Conservation (phyloP, 2,329 filamentous ascomycete species). For the Macroventuria anomochaeta region DNA sequence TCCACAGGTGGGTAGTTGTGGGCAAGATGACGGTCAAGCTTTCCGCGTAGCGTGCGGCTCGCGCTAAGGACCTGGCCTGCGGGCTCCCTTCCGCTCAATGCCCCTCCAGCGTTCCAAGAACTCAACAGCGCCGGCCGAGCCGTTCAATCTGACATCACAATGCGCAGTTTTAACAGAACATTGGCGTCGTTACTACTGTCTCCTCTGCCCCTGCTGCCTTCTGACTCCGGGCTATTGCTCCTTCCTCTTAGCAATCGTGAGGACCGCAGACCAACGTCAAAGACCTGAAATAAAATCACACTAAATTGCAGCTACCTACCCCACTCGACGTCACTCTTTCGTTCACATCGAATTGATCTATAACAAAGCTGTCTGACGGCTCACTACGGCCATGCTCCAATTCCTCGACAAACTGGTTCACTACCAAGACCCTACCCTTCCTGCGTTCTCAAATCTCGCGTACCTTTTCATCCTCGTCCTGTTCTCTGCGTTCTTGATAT, state of each 20-base stretch:
- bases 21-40: conserved; percentile 17
- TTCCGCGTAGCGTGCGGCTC: conserved; percentile 14
- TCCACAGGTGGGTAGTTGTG: conserved; percentile 13
- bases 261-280: not conserved
- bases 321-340: conserved; percentile 20
- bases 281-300: conserved; percentile 8
- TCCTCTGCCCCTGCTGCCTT: not conserved
- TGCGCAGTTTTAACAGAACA: not conserved
- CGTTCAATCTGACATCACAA: conserved; percentile 4
- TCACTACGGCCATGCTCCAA: conserved; percentile 28
- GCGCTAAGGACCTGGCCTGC: not conserved
- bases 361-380: conserved; percentile 2
- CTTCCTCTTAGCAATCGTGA: not conserved
- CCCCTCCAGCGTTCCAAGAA: conserved; percentile 2
- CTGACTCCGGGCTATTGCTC: not conserved
- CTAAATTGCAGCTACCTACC: conserved; percentile 10
- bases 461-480: conserved; percentile 41
- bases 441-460: conserved; percentile 38
- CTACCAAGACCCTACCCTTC: conserved; percentile 41
- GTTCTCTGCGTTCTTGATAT: conserved; percentile 32
- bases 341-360: conserved; percentile 4
- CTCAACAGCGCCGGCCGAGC: not conserved
- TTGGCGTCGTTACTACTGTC: not conserved
- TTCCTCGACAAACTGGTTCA: conserved; percentile 38
- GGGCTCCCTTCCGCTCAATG: not conserved